Conservation (phyloP, 495 filamentous ascomycete species). For the Penicillium argentinense region DNA sequence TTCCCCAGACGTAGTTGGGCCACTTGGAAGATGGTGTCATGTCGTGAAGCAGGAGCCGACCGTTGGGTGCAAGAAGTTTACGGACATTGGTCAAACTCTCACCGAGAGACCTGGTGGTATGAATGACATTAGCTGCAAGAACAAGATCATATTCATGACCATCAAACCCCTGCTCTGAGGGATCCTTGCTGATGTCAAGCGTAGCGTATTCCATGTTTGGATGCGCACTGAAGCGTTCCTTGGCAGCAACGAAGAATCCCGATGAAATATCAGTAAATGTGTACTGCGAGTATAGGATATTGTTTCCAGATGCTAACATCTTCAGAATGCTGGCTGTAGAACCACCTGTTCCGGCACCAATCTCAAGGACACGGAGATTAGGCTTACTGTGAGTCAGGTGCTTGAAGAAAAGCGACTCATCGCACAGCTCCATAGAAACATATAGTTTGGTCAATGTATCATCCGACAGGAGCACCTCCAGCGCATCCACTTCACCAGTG, state of each 20-base stretch:
- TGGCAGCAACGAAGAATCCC: constrained; percentile 50
- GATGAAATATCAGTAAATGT: constrained; percentile 42
- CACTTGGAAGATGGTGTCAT: constrained; percentile 3
- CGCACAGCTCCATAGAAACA: constrained; percentile 11
- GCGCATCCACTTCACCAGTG: constrained; percentile 14
- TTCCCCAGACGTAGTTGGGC: constrained; percentile 16
- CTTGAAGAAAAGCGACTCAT: constrained; percentile 15
- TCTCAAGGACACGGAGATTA: constrained; percentile 41
- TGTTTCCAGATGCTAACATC: constrained; percentile 8
- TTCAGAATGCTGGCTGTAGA: constrained; percentile 32
- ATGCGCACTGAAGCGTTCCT: constrained; percentile 39
- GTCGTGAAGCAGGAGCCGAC: constrained; percentile 29
- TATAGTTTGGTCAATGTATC: constrained; percentile 30
- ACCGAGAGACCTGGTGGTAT: constrained; percentile 44
- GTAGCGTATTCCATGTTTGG: constrained; percentile 42
- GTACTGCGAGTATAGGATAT: constrained; percentile 19
- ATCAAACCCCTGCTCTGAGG: constrained; percentile 48
- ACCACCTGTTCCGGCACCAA: constrained; percentile 46
- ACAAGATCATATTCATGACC: constrained; percentile 50
- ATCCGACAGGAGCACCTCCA: constrained; percentile 28
- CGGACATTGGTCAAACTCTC: constrained; percentile 41
- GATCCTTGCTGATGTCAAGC: constrained; percentile 51
- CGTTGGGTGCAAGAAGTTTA: constrained; percentile 23
- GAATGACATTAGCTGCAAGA: constrained; percentile 51
- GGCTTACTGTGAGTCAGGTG: constrained; percentile 39